phyloP scores from a whole-genome alignment of 768 basidiomycete genomes.

The Rhizopogon sp. region DNA sequence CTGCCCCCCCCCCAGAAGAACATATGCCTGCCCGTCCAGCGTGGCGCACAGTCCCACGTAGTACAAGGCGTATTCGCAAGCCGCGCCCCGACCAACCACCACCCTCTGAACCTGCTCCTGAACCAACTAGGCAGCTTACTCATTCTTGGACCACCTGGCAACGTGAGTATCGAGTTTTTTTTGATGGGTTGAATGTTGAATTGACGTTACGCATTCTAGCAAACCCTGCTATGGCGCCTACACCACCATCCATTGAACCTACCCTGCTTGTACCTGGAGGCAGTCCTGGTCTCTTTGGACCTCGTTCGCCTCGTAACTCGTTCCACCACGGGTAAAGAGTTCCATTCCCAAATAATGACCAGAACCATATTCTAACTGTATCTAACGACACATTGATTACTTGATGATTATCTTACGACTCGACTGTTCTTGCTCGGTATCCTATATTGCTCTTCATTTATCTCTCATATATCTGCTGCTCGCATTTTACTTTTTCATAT shows the following conservation, averaged over 20 bases:
- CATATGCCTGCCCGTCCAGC: constrained; percentile 47
- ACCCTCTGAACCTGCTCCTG: constrained; percentile 25
- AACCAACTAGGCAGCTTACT: constrained; percentile 37
- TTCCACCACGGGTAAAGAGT: constrained; percentile 10
- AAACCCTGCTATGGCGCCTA: constrained; percentile 50
- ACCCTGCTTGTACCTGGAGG: constrained; percentile 56
- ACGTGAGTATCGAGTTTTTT: constrained; percentile 40
- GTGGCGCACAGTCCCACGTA: constrained; percentile 25
- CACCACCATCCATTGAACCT: constrained; percentile 56
- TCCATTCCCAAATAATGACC: not conserved
- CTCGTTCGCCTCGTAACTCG: constrained; percentile 55
- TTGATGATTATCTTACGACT: constrained; percentile 16
- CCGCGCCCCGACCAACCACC: constrained; percentile 27
- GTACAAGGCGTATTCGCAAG: constrained; percentile 40
- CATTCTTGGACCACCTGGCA: constrained; percentile 63
- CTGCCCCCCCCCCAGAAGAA: constrained; percentile 40
- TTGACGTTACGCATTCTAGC: constrained; percentile 35
- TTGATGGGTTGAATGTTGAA: not conserved
- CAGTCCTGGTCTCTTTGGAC: constrained; percentile 74
- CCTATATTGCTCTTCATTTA: constrained; percentile 15
- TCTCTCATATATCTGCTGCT: not conserved
- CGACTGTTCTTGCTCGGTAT: constrained; percentile 12
- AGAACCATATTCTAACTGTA: not conserved
- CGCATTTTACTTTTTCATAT: constrained; percentile 1
- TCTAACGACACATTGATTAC: not conserved